These are phyloP conservation scores for Glaciozyma martinii DNA, from an alignment of 768 basidiomycete species.

Conservation along the genomic window DNA sequence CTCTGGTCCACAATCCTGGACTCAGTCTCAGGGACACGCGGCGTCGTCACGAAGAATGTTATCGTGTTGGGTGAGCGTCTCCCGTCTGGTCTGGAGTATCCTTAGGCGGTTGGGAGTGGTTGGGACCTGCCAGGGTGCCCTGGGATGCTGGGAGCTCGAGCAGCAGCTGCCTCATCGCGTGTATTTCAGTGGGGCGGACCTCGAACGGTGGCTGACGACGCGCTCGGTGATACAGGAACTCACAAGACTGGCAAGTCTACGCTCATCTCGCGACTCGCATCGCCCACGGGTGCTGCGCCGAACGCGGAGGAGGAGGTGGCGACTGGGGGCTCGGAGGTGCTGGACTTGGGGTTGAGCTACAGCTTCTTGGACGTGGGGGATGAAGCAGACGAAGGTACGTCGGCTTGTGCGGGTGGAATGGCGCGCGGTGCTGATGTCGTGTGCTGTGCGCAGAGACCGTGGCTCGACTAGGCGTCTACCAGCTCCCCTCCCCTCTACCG, in stretches of 20 bases:
- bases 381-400: slow-evolving; percentile 85
- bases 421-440: background rate
- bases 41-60: slow-evolving; percentile 77
- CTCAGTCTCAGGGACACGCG: slow-evolving; percentile 68
- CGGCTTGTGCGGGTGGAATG: background rate
- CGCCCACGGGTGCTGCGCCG: background rate
- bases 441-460: slow-evolving; percentile 56
- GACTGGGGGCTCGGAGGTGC: background rate
- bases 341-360: slow-evolving; percentile 81
- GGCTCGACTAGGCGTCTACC: slow-evolving; percentile 47
- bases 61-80: slow-evolving; percentile 55
- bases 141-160: too few relatives aligned
- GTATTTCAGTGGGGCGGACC: background rate
- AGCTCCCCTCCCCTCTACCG: slow-evolving; percentile 17
- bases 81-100: too few relatives aligned
- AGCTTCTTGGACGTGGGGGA: slow-evolving; percentile 84
- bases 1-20: slow-evolving; percentile 90
- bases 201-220: background rate
- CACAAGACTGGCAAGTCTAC: slow-evolving; percentile 70
- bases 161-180: background rate
- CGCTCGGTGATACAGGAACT: slow-evolving; percentile 43
- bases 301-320: background rate
- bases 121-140: too few relatives aligned
- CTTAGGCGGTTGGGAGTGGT: background rate
- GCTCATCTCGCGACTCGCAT: slow-evolving; percentile 42